These are phyloP conservation scores for Lactifluus volemus DNA, from an alignment of 768 basidiomycete genomes.

Conservation along the genomic window DNA sequence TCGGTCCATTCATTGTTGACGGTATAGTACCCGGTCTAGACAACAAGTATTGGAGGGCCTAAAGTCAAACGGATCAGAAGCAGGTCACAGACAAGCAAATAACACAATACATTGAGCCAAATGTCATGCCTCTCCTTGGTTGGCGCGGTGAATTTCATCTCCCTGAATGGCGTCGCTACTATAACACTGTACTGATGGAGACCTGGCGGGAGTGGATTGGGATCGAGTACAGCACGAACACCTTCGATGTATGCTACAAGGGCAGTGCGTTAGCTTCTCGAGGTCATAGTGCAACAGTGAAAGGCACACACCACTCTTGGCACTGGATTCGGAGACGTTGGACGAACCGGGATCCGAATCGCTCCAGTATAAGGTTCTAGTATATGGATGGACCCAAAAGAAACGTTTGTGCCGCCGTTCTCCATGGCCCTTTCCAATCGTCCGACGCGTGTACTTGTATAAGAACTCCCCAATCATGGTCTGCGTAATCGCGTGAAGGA, in stretches of 20 bases:
- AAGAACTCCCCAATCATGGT: conserved; percentile 99
- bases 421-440: conserved; percentile 86
- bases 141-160: conserved; percentile 98
- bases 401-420: conserved; percentile 87
- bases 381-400: conserved; percentile 99
- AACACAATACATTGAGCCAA: conserved; percentile 71
- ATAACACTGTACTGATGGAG: conserved; percentile 89
- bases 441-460: conserved; percentile 90
- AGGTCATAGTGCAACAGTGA: not conserved
- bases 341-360: conserved; percentile 87
- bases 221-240: conserved; percentile 85
- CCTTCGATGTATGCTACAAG: conserved; percentile 82
- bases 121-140: conserved; percentile 95
- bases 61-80: conserved; percentile 10
- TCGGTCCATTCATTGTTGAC: conserved; percentile 20
- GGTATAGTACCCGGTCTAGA: conserved; percentile 49
- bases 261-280: not conserved
- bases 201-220: conserved; percentile 93
- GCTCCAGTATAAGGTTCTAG: conserved; percentile 96
- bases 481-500: conserved; percentile 97
- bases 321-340: conserved; percentile 82
- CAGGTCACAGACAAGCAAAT: conserved; percentile 11
- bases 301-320: conserved; percentile 82
- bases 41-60: conserved; percentile 90
- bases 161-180: conserved; percentile 85